These are phyloP conservation scores for Aspergillus sp. DNA, from an alignment of 2,329 filamentous ascomycete genomes.

Conservation along the genomic window DNA sequence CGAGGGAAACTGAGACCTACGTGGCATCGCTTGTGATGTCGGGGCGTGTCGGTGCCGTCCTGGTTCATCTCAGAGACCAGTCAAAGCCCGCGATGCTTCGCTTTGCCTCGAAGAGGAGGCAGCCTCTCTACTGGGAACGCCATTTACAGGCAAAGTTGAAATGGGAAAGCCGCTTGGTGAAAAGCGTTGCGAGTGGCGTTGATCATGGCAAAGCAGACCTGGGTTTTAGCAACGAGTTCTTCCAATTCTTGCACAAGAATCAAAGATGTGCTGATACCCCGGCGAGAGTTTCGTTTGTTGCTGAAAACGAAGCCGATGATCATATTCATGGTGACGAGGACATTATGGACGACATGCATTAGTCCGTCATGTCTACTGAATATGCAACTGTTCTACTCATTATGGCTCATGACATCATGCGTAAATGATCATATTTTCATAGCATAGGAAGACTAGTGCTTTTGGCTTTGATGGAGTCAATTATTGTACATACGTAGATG, in stretches of 20 bases:
- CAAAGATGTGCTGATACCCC: constrained; percentile 36
- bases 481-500: too few relatives aligned
- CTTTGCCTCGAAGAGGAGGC: constrained; percentile 44
- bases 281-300: constrained; percentile 16
- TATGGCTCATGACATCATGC: too few relatives aligned
- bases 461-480: too few relatives aligned
- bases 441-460: too few relatives aligned
- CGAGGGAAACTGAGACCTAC: constrained; percentile 32
- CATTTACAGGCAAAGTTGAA: constrained; percentile 44
- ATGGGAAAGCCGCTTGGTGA: constrained; percentile 51
- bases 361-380: background rate
- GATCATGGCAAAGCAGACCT: constrained; percentile 56
- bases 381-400: too few relatives aligned
- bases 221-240: constrained; percentile 59
- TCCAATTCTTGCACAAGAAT: constrained; percentile 52
- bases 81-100: constrained; percentile 51
- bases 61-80: constrained; percentile 45
- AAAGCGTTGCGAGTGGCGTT: constrained; percentile 51
- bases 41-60: constrained; percentile 51
- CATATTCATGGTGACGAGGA: constrained; percentile 39
- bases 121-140: constrained; percentile 37
- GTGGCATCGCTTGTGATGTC: constrained; percentile 49
- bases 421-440: too few relatives aligned
- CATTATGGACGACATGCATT: constrained; percentile 39
- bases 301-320: constrained; percentile 14